Evolutionary conservation across 2,329 filamentous ascomycete genomes (phyloP), one percentile per base, ranked within the genome.

Genomic region (Ophiostoma perfectum): DNA sequence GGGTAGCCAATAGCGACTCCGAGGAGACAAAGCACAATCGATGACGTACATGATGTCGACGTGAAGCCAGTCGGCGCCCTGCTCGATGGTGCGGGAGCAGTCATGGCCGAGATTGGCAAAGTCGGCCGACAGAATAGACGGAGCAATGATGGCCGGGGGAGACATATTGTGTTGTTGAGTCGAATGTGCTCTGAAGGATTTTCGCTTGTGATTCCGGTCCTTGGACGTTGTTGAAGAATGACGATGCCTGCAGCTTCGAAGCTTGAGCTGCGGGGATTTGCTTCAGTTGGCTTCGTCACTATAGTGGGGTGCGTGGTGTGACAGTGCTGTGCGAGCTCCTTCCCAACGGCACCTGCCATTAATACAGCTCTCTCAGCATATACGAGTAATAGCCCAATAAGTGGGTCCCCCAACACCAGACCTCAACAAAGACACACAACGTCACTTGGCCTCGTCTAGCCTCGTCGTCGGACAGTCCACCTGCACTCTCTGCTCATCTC

Each of bases 51-150:
- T 93, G 78, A 97, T 97, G 79, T 98, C 94, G 75, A 97, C 90
- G 80, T 97, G 92, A 74, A 96, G 86, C 91, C 92, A 96, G 82
- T 97, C 92, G 72, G 93, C 92, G 69, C 93, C 92, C 73, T 93
- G 87, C 66, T 85, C 84, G 75, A 99, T 97, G 70, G 93, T 97
- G 75, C 87, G 86, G 66, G 88, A 87, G 81, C 95, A 99, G 78
- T 92, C 94, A 75, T 88, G 86, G 74, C 94, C 93, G 69, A 99
- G 86, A 72, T 90, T 84, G 76, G 88, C 93, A 81, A 99, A 99
- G 84, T 99, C 94, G 73, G 94, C 94, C 75, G 93, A 96, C 70
- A 99, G 88, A 75, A 99, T 98, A n/a, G 94, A 98, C 42, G 95
- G 95, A 16, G 94, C 94, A 75, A 99, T 97, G 78, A 99, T 97